Evolutionary conservation across 305 asterid genomes (phyloP).

Genomic region (Fraxinus baroniana): DNA sequence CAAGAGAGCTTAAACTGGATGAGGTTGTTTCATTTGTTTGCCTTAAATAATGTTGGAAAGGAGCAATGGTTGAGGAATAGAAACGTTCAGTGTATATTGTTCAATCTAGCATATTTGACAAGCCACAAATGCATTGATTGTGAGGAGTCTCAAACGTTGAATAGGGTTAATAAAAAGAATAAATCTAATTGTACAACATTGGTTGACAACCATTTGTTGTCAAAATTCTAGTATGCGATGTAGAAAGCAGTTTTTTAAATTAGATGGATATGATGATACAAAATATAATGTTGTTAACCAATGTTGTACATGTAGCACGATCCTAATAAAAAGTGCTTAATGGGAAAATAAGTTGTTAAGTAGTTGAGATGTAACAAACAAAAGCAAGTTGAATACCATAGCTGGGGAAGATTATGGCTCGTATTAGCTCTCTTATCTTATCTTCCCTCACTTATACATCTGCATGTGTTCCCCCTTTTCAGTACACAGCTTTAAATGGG

Average conservation of each 20-base stretch:
- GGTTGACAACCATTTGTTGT: too few relatives aligned
- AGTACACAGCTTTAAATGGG: constrained; percentile 16
- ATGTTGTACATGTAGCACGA: too few relatives aligned
- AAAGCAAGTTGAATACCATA: background rate
- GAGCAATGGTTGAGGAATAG: background rate
- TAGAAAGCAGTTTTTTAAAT: too few relatives aligned
- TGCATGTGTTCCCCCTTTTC: constrained; percentile 22
- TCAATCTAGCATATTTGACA: background rate
- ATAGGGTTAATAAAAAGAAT: background rate
- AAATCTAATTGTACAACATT: too few relatives aligned
- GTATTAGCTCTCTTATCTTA: background rate
- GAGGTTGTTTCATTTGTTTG: background rate
- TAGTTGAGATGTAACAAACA: constrained; percentile 13
- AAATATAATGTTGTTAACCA: too few relatives aligned
- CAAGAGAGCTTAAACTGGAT: background rate
- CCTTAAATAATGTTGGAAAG: background rate
- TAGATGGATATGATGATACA: too few relatives aligned
- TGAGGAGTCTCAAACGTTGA: background rate
- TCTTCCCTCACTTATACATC: background rate
- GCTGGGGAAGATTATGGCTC: constrained; percentile 13
- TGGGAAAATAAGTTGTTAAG: background rate
- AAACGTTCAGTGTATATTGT: background rate
- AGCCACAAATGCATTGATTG: background rate
- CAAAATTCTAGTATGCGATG: too few relatives aligned
- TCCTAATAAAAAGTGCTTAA: background rate